Conservation (phyloP, 495 filamentous ascomycete genomes). For the Xylaria nigripes region DNA sequence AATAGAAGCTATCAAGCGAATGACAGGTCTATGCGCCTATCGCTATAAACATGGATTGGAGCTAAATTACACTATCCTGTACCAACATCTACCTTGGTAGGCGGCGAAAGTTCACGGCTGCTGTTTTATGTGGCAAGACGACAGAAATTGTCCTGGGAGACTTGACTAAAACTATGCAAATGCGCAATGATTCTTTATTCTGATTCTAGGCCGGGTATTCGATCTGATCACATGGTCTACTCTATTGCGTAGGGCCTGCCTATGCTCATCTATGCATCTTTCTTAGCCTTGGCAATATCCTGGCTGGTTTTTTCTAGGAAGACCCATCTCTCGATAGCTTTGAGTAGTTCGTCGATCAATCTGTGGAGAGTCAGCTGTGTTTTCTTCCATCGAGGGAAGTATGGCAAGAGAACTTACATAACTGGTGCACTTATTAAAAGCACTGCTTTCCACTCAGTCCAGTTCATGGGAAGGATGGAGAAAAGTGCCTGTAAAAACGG, state of each 20-base stretch:
- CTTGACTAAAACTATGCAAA: neutral
- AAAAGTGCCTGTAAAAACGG: conserved; percentile 86
- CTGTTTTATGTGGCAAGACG: neutral
- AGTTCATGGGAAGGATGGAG: conserved; percentile 81
- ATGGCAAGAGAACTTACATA: conserved; percentile 56
- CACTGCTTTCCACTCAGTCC: conserved; percentile 90
- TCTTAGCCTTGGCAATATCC: conserved; percentile 32
- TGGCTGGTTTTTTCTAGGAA: conserved; percentile 35
- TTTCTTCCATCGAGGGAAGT: neutral
- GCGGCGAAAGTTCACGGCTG: conserved; percentile 3
- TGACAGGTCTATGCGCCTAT: neutral
- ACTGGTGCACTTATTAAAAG: conserved; percentile 83
- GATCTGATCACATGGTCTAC: conserved; percentile 13
- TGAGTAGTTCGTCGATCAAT: conserved; percentile 82
- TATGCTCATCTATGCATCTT: conserved; percentile 26
- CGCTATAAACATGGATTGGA: conserved; percentile 1
- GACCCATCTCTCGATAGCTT: conserved; percentile 64
- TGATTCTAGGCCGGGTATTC: conserved; percentile 4
- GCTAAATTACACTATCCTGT: conserved; percentile 13
- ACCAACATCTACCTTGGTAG: conserved; percentile 7
- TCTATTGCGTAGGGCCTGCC: conserved; percentile 19
- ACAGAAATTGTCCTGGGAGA: conserved; percentile 1
- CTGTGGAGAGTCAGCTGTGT: conserved; percentile 45
- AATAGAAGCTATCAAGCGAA: neutral
- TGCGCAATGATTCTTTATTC: conserved; percentile 11